Conservation (phyloP, 164 flowering plant species). For the Umbilicus rupestris region DNA sequence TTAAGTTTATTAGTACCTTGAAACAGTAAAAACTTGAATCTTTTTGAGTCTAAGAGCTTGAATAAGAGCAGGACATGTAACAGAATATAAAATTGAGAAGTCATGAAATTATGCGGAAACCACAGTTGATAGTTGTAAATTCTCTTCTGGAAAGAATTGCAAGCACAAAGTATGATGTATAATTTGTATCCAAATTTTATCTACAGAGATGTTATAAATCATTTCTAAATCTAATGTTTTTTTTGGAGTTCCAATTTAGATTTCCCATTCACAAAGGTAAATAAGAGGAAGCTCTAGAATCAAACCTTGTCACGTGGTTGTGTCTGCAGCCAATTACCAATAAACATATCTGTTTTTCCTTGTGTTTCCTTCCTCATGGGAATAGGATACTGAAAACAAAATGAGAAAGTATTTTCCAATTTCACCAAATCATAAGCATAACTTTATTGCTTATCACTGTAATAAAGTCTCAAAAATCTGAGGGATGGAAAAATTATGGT, state of each 20-base stretch:
- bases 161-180: not conserved
- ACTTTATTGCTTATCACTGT: not conserved
- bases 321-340: constrained; percentile 80
- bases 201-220: too few relatives aligned
- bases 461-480: too few relatives aligned
- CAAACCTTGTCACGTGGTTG: constrained; percentile 83
- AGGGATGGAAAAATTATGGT: too few relatives aligned
- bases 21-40: not conserved
- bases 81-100: not conserved
- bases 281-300: not conserved
- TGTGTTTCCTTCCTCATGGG: constrained; percentile 84
- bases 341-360: constrained; percentile 79
- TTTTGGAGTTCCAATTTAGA: not conserved
- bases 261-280: not conserved
- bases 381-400: constrained; percentile 56
- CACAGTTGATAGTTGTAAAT: not conserved
- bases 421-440: not conserved
- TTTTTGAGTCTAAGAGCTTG: not conserved
- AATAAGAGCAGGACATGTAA: not conserved
- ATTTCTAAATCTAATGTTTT: not conserved
- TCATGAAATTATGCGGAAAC: not conserved
- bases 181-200: too few relatives aligned
- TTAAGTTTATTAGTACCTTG: not conserved
- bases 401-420: not conserved
- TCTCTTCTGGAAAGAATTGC: not conserved